Evolutionary conservation across 1,139 yeast species (phyloP).

Genomic region (Debaryomyces nepalensis): DNA sequence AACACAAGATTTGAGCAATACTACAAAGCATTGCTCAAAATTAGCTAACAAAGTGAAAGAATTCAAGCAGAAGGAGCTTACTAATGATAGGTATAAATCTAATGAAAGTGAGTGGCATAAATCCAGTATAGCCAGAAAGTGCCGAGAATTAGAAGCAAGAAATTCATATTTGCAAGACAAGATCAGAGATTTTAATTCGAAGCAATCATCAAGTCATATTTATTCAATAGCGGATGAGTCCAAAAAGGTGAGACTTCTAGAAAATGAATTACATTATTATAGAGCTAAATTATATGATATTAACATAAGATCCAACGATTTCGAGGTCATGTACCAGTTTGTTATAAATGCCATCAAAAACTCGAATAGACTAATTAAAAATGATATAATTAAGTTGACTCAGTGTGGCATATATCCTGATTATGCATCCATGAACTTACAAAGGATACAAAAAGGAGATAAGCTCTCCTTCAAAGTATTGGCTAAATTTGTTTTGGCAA

Average conservation of each 20-base stretch:
- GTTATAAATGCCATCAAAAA: constrained; percentile 51
- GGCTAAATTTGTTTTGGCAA: constrained; percentile 61
- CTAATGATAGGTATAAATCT: constrained; percentile 10
- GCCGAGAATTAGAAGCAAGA: constrained; percentile 16
- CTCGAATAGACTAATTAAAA: constrained; percentile 42
- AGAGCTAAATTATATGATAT: constrained; percentile 44
- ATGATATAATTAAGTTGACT: constrained; percentile 49
- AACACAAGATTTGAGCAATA: constrained; percentile 30
- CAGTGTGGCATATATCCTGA: constrained; percentile 59
- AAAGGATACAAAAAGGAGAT: constrained; percentile 18
- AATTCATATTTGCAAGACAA: constrained; percentile 25
- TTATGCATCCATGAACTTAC: constrained; percentile 28
- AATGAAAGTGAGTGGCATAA: constrained; percentile 8
- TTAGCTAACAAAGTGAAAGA: constrained; percentile 37
- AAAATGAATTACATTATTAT: constrained; percentile 40
- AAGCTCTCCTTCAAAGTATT: constrained; percentile 34
- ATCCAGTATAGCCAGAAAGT: constrained; percentile 11
- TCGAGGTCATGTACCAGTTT: constrained; percentile 56
- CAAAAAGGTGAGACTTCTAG: constrained; percentile 19
- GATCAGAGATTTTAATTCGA: constrained; percentile 23
- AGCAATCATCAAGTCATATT: constrained; percentile 11
- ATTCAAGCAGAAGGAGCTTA: constrained; percentile 17
- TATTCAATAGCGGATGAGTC: constrained; percentile 10
- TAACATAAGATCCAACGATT: constrained; percentile 49
- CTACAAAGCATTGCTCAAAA: constrained; percentile 35